These are phyloP conservation scores for Aspergillus quadrilineatus DNA, from an alignment of 2,329 filamentous ascomycete species.

Conservation along the genomic window DNA sequence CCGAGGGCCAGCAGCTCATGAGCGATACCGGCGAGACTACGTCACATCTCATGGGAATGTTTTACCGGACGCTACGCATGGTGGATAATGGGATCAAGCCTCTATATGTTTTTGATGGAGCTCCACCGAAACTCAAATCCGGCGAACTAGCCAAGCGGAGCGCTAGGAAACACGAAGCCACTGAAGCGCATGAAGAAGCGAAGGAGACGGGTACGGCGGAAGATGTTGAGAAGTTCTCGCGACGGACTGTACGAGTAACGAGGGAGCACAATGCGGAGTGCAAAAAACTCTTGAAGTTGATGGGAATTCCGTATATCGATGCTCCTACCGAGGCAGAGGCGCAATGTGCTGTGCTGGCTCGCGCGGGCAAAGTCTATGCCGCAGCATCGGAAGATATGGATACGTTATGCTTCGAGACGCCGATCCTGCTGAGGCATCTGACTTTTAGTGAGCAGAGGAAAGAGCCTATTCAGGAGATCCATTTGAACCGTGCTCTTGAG, in stretches of 20 bases:
- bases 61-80: slow-evolving; percentile 97
- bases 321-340: slow-evolving; percentile 97
- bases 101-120: slow-evolving; percentile 95
- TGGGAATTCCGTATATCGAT: slow-evolving; percentile 94
- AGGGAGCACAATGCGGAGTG: slow-evolving; percentile 95
- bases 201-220: slow-evolving; percentile 96
- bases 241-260: slow-evolving; percentile 91
- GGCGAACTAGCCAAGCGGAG: slow-evolving; percentile 95
- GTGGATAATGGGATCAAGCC: slow-evolving; percentile 99
- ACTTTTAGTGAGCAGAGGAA: slow-evolving; percentile 98
- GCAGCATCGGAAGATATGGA: slow-evolving; percentile 99
- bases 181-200: slow-evolving; percentile 85
- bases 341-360: slow-evolving; percentile 86
- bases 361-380: slow-evolving; percentile 92
- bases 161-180: slow-evolving; percentile 89
- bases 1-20: slow-evolving; percentile 93
- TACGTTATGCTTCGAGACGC: slow-evolving; percentile 90
- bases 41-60: slow-evolving; percentile 98
- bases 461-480: slow-evolving; percentile 95
- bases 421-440: slow-evolving; percentile 85
- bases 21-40: slow-evolving; percentile 95
- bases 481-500: slow-evolving; percentile 79
- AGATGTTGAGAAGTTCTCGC: slow-evolving; percentile 97
- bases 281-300: slow-evolving; percentile 83
- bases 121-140: slow-evolving; percentile 94